Base-by-base conservation (phyloP, 75 land plant species). In the Pseudotsuga menziesii region DNA sequence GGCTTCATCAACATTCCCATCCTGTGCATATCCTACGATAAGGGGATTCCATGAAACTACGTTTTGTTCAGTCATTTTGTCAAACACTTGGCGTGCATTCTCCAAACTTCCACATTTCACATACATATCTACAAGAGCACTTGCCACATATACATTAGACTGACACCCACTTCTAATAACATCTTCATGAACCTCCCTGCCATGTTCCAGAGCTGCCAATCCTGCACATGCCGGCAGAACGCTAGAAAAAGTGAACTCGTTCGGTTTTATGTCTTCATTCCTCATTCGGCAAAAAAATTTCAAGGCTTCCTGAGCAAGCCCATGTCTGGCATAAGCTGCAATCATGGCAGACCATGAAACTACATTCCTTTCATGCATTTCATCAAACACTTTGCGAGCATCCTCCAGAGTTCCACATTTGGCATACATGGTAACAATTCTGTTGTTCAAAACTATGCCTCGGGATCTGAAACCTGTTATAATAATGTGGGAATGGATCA, bases 261-360 rank as follows among this genome's bases (percentile, higher is more conserved):
- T 29, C 6, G 85, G 85, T 20, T 29, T 41, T 2, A 83, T 41
- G 4, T 66, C 64, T 67, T 69, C 78, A 16, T 41, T 58, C 72
- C 60, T 56, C 79, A 82, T 83, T 32, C 57, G 55, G 19, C 77
- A 41, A 77, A 56, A 81, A 56, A 76, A 44, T 25, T n/a, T 35
- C 41, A 81, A 29, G 29, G 79, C 79, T 44, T 83, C 73, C 48
- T 77, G 71, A 25, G n/a, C 61, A 9, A 61, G 23, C 8, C 79
- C 84, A 20, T 61, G 14, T 57, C 61, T 58, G 35, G 52, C 19
- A 41, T 75, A 72, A 11, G 61, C 78, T n/a, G 36, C 67, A 44
- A 83, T 82, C 44, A 83, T 48, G 7, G 75, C 78, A 69, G 71
- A 82, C 73, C 78, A 83, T 5, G 84, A 60, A 22, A 72, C 70